phyloP scores from a whole-genome alignment of 306 rosid species.

The Vigna reflexopilosa region DNA sequence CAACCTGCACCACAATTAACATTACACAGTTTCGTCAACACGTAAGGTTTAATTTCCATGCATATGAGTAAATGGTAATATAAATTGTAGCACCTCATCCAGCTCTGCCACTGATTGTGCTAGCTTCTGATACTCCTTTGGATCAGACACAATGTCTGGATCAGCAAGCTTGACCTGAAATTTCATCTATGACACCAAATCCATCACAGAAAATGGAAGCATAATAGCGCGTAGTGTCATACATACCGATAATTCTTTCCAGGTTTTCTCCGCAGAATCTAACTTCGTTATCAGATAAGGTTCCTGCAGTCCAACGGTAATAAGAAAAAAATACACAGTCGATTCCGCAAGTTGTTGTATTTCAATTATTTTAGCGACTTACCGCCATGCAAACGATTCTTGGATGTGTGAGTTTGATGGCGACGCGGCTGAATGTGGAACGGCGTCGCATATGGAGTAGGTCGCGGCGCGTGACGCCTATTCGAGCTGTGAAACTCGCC shows the following conservation, averaged over 20 bases:
- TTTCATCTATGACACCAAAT: neutral
- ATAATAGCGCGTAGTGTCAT: neutral
- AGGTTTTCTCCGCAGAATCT: slow-evolving; percentile 93
- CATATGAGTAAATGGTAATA: neutral
- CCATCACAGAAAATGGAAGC: neutral
- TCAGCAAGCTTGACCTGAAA: slow-evolving; percentile 92
- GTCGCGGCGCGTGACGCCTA: slow-evolving; percentile 43
- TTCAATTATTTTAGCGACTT: neutral
- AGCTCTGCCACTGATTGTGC: slow-evolving; percentile 97
- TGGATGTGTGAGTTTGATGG: slow-evolving; percentile 43
- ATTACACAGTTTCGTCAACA: slow-evolving; percentile 11
- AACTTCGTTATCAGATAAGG: slow-evolving; percentile 87
- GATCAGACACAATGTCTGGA: slow-evolving; percentile 85
- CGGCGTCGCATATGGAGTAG: slow-evolving; percentile 46
- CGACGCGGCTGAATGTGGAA: slow-evolving; percentile 46
- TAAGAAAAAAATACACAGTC: slow-evolving; percentile 8
- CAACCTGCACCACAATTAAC: slow-evolving; percentile 64
- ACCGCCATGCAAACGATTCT: slow-evolving; percentile 94
- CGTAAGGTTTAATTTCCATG: neutral
- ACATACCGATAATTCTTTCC: slow-evolving; percentile 93
- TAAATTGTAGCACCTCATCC: slow-evolving; percentile 64
- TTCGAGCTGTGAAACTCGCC: slow-evolving; percentile 63
- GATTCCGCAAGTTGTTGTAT: neutral
- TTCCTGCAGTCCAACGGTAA: slow-evolving; percentile 60
- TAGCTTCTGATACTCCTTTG: slow-evolving; percentile 85